A percentile compares a stretch with the other conserved stretches of the same genome.
Conservation (phyloP, 257 asterid species). For the Henckelia pumila region DNA sequence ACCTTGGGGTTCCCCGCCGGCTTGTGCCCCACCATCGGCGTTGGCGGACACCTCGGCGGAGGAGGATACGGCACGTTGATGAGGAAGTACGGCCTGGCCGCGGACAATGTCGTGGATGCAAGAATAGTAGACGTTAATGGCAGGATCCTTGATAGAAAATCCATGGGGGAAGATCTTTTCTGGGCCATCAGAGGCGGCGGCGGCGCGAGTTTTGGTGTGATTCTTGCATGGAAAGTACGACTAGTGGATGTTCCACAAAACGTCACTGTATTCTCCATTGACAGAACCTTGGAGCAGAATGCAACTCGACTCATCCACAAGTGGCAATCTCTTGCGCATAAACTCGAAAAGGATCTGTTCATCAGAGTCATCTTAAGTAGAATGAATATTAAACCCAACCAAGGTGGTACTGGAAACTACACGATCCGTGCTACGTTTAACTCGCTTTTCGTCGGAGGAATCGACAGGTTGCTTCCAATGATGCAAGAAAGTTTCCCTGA, state of each 20-base stretch:
- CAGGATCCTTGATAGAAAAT: conserved; percentile 24
- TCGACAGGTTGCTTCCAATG: not conserved
- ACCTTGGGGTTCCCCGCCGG: conserved; percentile 31
- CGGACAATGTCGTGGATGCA: conserved; percentile 35
- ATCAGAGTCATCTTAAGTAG: not conserved
- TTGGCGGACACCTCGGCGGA: conserved; percentile 30
- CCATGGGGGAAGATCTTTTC: conserved; percentile 37
- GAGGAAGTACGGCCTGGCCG: no score
- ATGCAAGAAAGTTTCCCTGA: conserved; percentile 30
- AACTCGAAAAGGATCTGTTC: conserved; percentile 17
- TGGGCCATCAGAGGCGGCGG: conserved; percentile 43
- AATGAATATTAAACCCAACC: conserved; percentile 5
- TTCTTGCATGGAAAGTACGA: conserved; percentile 29
- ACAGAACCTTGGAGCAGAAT: conserved; percentile 24
- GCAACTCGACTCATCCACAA: conserved; percentile 11
- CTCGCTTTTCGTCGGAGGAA: conserved; percentile 20
- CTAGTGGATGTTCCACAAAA: conserved; percentile 27
- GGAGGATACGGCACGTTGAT: conserved; percentile 34
- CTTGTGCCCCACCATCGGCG: conserved; percentile 27
- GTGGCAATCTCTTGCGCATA: conserved; percentile 33
- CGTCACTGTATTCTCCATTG: conserved; percentile 21
- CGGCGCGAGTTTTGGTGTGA: conserved; percentile 34
- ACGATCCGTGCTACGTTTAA: conserved; percentile 5
- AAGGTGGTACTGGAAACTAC: not conserved
- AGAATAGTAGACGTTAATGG: conserved; percentile 30